A percentile compares a stretch with the other conserved stretches of the same genome.
Conservation (phyloP, 345 rosid genomes). For the Salix purpurea region DNA sequence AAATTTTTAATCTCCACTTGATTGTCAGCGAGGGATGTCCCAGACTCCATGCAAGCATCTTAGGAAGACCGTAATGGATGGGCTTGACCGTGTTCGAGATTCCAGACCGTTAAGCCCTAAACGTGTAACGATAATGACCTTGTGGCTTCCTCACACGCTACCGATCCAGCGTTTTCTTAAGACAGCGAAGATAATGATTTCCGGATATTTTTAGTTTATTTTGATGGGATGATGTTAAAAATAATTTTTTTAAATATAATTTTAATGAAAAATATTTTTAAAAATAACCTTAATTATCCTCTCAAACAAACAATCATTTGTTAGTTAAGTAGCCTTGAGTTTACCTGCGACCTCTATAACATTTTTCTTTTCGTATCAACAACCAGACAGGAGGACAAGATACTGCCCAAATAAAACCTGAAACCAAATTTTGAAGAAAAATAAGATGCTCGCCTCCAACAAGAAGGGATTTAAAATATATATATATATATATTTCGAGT, state of each 20-base stretch:
- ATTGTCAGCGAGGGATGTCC: too few species aligned
- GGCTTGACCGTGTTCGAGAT: not conserved
- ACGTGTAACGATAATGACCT: not conserved
- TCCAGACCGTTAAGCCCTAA: not conserved
- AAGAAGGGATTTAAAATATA: not conserved
- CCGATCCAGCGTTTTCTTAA: not conserved
- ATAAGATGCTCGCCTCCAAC: not conserved
- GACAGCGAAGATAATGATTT: not conserved
- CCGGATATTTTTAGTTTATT: too few species aligned
- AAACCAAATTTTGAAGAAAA: not conserved
- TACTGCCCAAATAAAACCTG: not conserved
- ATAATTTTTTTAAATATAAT: too few species aligned
- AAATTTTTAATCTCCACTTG: not conserved
- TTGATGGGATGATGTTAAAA: too few species aligned
- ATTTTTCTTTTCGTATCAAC: not conserved
- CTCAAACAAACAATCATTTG: not conserved
- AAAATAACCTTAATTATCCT: fast-evolving
- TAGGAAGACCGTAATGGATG: not conserved
- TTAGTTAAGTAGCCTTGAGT: not conserved
- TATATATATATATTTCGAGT: too few species aligned
- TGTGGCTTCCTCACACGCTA: not conserved
- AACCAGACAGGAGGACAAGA: not conserved
- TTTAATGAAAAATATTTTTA: too few species aligned
- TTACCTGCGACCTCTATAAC: not conserved
- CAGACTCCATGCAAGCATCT: too few species aligned